Conservation (phyloP, 2,329 filamentous ascomycete genomes). For the Colletotrichum tropicale region DNA sequence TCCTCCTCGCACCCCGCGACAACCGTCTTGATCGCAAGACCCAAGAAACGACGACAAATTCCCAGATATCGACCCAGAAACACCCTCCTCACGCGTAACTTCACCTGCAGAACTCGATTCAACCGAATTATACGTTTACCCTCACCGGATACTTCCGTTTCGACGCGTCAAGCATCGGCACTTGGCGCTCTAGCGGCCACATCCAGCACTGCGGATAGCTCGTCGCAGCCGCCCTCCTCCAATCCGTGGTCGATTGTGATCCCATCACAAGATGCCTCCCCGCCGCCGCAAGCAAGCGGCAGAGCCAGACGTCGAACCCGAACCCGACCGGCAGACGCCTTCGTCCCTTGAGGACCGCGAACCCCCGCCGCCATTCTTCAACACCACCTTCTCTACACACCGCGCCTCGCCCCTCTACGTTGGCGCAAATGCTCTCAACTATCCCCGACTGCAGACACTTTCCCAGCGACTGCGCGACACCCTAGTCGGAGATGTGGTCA, state of each 20-base stretch:
- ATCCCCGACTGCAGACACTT: constrained; percentile 43
- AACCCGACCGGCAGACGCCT: neutral
- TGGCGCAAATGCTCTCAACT: constrained; percentile 42
- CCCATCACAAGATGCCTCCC: neutral
- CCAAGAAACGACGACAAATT: neutral
- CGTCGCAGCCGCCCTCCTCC: neutral
- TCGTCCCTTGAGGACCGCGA: constrained; percentile 23
- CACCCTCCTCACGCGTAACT: neutral
- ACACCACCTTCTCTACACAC: constrained; percentile 63
- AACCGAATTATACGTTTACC: too few relatives aligned
- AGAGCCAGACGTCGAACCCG: neutral
- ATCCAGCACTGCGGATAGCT: neutral
- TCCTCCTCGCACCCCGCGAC: neutral
- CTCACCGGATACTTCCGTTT: accelerated
- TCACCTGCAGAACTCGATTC: neutral
- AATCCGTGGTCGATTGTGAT: neutral
- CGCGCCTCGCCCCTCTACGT: constrained; percentile 59
- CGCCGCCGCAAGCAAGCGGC: neutral
- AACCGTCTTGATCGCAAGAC: neutral
- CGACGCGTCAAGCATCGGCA: neutral
- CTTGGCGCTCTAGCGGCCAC: neutral
- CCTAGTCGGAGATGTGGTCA: constrained; percentile 63
- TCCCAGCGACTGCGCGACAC: constrained; percentile 56
- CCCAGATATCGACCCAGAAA: neutral
- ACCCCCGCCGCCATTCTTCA: constrained; percentile 52